Evolutionary conservation across 768 basidiomycete genomes (phyloP), one percentile per base, ranked within the genome.

Genomic region (Omphalotus guepiniiformis): DNA sequence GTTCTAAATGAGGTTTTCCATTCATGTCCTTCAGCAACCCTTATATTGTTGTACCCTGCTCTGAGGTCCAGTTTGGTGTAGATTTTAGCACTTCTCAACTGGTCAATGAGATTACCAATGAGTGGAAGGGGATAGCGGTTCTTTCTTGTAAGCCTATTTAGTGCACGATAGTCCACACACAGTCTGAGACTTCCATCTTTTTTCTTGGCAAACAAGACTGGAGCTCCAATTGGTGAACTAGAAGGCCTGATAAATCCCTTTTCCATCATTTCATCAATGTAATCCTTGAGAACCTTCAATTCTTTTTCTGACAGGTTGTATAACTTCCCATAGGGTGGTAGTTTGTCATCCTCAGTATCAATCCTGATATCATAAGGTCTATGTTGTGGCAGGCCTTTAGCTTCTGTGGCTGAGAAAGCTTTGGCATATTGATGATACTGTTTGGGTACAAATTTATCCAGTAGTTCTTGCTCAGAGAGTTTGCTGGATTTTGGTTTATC

Each of bases 1-100:
- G 63, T 69, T 1, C 38, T 48, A 55, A 78, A 76, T 0, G 70
- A 66, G 0, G 67, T 71, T 52, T 76, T 76, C 65, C 64, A 69
- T 52, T 74, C 59, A 47, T 76, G 63, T 4, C 71, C 73, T 26
- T 67, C 59, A 9, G 61, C 62, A 18, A 77, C 66, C 3, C 68
- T 55, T n/a, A 77, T 53, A 13, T 71, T 68, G 52, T 75, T 68
- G 52, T 65, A 77, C 0, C 66, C 70, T 32, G 60, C 58, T 3
- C 58, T 52, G 3, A 77, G 58, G 52, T 78, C 72, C 4, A 77
- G 43, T 37, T 65, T 66, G 1, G 65, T 62, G 50, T 65, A 73
- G 23, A 61, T 40, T 8, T 53, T 50, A 0, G 63, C 58, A 2
- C 49, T 48, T n/a, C 50, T 51, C 1, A 67, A 51, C 32, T 56